A percentile compares a stretch with the other conserved stretches of the same genome.
Conservation (phyloP, 2,329 filamentous ascomycete species). For the Pseudogymnoascus sp. region DNA sequence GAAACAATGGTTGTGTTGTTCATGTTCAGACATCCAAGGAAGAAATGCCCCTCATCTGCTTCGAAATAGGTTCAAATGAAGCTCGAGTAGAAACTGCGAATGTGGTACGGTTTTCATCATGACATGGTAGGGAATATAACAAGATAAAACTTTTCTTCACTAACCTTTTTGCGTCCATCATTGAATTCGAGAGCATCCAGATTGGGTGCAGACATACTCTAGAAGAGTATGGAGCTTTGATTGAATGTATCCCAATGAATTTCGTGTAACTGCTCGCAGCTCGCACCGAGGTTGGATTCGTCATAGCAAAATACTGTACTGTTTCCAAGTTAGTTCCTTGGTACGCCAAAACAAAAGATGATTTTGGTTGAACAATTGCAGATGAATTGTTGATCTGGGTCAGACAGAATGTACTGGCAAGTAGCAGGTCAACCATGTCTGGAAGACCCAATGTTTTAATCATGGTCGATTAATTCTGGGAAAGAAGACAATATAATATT, state of each 20-base stretch:
- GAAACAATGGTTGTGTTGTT: conserved; percentile 1
- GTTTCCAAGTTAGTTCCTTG: not conserved
- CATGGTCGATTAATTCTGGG: conserved; percentile 83
- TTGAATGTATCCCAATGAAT: not conserved
- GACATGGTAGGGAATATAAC: conserved; percentile 21
- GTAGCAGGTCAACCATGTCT: conserved; percentile 64
- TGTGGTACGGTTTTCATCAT: conserved; percentile 72
- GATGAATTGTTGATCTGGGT: conserved; percentile 32
- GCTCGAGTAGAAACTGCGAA: conserved; percentile 88
- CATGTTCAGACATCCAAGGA: conserved; percentile 69
- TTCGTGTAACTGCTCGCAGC: not conserved
- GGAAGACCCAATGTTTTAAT: conserved; percentile 63
- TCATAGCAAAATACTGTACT: not conserved
- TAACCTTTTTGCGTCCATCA: conserved; percentile 16
- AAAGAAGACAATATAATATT: conserved; percentile 67
- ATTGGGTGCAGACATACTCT: not conserved
- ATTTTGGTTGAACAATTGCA: conserved; percentile 12
- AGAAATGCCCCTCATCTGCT: conserved; percentile 61
- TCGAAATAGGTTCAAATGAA: conserved; percentile 55
- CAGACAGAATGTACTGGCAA: conserved; percentile 87
- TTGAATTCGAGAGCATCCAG: not conserved
- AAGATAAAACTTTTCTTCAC: conserved; percentile 11
- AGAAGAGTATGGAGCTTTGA: not conserved
- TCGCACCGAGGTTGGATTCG: not conserved
- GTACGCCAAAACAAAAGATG: not conserved